Percentiles rank a stretch among this genome's conserved stretches.
Conservation (phyloP, 2,329 filamentous ascomycete species). For the Pseudocercospora musae region DNA sequence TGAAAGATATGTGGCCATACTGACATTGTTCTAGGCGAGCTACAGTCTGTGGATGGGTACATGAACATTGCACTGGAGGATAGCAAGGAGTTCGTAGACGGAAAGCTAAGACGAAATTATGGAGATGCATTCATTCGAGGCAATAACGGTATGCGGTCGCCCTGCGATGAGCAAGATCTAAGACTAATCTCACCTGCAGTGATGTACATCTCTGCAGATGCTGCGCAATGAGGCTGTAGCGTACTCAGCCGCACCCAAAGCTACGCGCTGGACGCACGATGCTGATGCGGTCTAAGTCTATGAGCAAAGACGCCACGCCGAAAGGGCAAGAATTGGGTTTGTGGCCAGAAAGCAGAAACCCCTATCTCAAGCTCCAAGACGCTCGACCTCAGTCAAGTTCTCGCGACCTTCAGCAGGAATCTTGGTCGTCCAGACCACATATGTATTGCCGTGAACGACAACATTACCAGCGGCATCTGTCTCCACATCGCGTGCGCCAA, state of each 20-base stretch:
- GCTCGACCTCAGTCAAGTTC: slow-evolving; percentile 23
- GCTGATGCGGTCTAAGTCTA: not conserved
- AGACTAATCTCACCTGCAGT: slow-evolving; percentile 44
- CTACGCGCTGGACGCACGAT: not conserved
- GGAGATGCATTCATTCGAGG: slow-evolving; percentile 94
- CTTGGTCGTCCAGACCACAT: slow-evolving; percentile 59
- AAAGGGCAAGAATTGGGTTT: not conserved
- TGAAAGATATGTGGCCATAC: not conserved
- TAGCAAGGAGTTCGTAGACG: slow-evolving; percentile 87
- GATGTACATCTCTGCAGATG: slow-evolving; percentile 67
- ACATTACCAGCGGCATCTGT: slow-evolving; percentile 62
- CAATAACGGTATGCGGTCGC: slow-evolving; percentile 74
- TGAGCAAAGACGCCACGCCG: not conserved
- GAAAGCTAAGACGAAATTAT: slow-evolving; percentile 75
- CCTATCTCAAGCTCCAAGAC: not conserved
- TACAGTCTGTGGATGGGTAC: slow-evolving; percentile 96
- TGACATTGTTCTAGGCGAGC: slow-evolving; percentile 63
- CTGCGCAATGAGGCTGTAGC: slow-evolving; percentile 10
- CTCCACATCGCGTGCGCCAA: slow-evolving; percentile 54
- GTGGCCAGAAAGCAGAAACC: not conserved
- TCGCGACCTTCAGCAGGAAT: slow-evolving; percentile 35
- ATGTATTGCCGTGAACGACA: slow-evolving; percentile 61
- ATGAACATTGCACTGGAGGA: slow-evolving; percentile 99
- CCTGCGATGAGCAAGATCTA: not conserved
- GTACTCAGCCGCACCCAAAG: not conserved